Evolutionary conservation across 306 rosid species (phyloP).

Genomic region (Dryas drummondii): DNA sequence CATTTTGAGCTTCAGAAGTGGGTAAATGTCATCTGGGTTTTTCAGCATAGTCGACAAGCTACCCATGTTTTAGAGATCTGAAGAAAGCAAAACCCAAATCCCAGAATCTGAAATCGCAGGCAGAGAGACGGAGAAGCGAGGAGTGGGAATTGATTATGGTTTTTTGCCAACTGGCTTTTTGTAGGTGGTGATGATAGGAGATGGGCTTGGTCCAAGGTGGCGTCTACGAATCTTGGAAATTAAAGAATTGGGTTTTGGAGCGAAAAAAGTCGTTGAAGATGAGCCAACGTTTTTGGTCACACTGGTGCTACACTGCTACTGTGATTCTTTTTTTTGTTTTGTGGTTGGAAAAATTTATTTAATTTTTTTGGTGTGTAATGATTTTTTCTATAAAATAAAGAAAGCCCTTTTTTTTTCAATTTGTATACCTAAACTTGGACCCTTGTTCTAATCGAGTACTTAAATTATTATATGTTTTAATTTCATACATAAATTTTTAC

Average conservation of each 20-base stretch:
- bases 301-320: background rate
- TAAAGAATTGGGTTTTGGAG: background rate
- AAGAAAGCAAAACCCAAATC: constrained; percentile 1
- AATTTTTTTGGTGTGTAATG: too few species aligned
- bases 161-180: background rate
- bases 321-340: background rate
- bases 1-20: constrained; percentile 76
- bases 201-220: constrained; percentile 21
- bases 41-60: constrained; percentile 63
- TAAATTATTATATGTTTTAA: too few species aligned
- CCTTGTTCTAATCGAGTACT: too few species aligned
- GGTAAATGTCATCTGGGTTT: constrained; percentile 82
- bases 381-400: too few species aligned
- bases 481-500: too few species aligned
- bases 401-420: too few species aligned
- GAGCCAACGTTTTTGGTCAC: background rate
- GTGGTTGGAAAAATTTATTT: background rate
- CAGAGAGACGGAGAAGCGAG: background rate
- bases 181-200: background rate
- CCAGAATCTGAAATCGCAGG: background rate
- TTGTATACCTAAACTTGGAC: too few species aligned
- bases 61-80: constrained; percentile 47
- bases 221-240: background rate
- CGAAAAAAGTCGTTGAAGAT: constrained; percentile 1
- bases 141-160: background rate